These are phyloP conservation scores for Paraconiothyrium brasiliense DNA, from an alignment of 2,329 filamentous ascomycete species.

Conservation along the genomic window DNA sequence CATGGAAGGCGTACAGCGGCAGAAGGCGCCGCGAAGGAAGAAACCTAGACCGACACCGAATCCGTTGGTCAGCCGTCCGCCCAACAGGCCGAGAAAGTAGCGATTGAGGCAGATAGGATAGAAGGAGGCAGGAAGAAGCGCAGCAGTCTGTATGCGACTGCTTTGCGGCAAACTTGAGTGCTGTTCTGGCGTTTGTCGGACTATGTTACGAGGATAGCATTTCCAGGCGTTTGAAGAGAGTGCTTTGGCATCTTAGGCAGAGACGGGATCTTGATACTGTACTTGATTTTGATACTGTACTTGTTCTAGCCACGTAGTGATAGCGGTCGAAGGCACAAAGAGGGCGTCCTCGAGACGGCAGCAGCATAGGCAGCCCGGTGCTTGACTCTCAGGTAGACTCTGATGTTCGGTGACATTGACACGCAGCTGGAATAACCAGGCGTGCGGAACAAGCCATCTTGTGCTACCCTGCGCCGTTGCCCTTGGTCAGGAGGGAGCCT, in stretches of 20 bases:
- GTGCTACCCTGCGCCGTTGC: conserved; percentile 10
- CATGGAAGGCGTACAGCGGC: conserved; percentile 14
- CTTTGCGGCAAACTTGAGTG: background rate
- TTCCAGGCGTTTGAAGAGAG: conserved; percentile 1
- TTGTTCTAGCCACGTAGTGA: background rate
- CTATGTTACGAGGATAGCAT: background rate
- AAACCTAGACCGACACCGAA: conserved; percentile 35
- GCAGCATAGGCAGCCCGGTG: background rate
- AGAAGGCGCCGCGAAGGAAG: conserved; percentile 19
- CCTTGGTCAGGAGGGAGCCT: background rate
- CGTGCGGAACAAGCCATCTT: conserved; percentile 2
- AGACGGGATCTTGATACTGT: background rate
- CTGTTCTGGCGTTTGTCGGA: background rate
- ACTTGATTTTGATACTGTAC: background rate
- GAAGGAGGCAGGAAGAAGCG: background rate
- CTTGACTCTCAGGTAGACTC: background rate
- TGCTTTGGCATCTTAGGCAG: conserved; percentile 1
- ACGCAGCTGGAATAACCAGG: conserved; percentile 8
- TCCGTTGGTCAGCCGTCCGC: conserved; percentile 38
- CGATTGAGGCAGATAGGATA: background rate
- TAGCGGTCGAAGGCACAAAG: background rate
- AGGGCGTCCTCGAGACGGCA: background rate
- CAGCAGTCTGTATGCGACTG: background rate
- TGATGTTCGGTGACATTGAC: conserved; percentile 11
- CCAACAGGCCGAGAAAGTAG: conserved; percentile 40